Base-by-base conservation (phyloP, 163 green algal genomes). In the Prototheca stagnorum region DNA sequence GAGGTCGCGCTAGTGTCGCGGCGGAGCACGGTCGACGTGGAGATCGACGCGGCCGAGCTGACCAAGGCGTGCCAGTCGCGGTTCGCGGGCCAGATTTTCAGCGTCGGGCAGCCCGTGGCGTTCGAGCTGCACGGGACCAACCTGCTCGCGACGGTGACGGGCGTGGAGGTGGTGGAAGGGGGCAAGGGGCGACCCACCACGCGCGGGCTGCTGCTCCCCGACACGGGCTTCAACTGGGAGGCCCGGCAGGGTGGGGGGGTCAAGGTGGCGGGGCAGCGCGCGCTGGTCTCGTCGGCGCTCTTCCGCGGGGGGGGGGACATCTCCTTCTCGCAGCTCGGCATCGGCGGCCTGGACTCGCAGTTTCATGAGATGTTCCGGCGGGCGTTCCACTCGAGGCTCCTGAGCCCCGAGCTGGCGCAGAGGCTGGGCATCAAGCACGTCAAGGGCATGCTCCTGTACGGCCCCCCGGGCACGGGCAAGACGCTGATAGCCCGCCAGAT, bases 401-500 rank as follows among this genome's bases (percentile, higher is more conserved):
- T 96, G 51, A 84, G 90, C 14, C 79, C 85, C 16, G 59, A 54
- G 33, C 75, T 95, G 14, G 73, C 92, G 21, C 73, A 92, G 70
- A 70, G 77, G 35, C 68, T 97, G 47, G 91, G 91, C 54, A 95
- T 99, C 53, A 70, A 84, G 56, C 88, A 96, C 70, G 82, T 94
- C 16, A 92, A 93, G 63, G 91, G 88, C 34, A 89, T 98, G 44
- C 61, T 98, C 54, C 77, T 98, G 39, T 78, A 82, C 54, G 86
- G 82, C 4, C 85, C 85, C 2, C 85, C 78, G n/a, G 69, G 75
- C 36, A 94, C 85, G 33, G 90, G 90, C 41, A 98, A 98, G 77
- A 99, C 91, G 3, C 76, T 97, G 21, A 97, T 99, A 35, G 91
- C 91, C 2, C 72, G 91, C 0, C 88, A 98, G 64, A 94, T 99